These are phyloP conservation scores for Magnusiomyces paraingens DNA, from an alignment of 1,139 yeast species.

Conservation along the genomic window DNA sequence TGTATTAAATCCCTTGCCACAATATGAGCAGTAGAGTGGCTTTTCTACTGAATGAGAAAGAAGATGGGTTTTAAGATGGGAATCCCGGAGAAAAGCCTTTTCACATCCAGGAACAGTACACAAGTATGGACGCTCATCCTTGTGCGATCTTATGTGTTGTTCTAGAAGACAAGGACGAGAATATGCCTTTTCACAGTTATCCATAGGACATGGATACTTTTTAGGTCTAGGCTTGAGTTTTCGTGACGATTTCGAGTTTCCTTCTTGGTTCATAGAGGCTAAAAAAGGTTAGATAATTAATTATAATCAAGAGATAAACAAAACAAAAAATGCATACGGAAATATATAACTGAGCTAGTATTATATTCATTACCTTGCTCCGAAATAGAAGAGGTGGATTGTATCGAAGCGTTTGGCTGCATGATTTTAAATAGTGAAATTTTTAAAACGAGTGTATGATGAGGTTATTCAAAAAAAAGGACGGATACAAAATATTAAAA, in stretches of 20 bases:
- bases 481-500: not conserved
- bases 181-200: constrained; percentile 69
- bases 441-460: not conserved
- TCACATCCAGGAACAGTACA: constrained; percentile 54
- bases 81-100: constrained; percentile 62
- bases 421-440: not conserved
- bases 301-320: not conserved
- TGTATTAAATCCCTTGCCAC: constrained; percentile 81
- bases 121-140: constrained; percentile 68
- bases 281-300: not conserved
- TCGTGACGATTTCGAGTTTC: constrained; percentile 6
- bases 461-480: not conserved
- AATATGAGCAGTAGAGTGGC: constrained; percentile 67
- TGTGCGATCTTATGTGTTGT: constrained; percentile 70
- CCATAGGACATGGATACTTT: constrained; percentile 51
- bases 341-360: not conserved
- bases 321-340: constrained; percentile 1
- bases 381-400: not conserved
- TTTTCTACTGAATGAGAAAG: constrained; percentile 52
- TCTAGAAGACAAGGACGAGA: constrained; percentile 74
- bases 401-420: not conserved
- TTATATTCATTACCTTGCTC: not conserved
- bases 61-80: constrained; percentile 71
- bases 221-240: constrained; percentile 43
- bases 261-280: constrained; percentile 7